Percentiles rank a stretch among this genome's conserved stretches.
Conservation (phyloP, 345 rosid species). For the Arabidopsis thaliana region TAIR10.1 NC_003071.7:14384501-14385000, state of each 20-base stretch:
- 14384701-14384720: conserved; percentile 8
- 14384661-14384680: conserved; percentile 21
- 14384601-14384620: background rate
- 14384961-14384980: conserved; percentile 32
- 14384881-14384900: conserved; percentile 30
- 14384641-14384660: conserved; percentile 19
- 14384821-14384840: background rate
- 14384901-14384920: conserved; percentile 50
- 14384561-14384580: background rate
- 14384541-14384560: background rate
- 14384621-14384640: background rate
- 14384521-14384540: background rate
- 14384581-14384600: conserved; percentile 23
- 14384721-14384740: conserved; percentile 3
- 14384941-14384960: conserved; percentile 41
- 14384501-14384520: background rate
- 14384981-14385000: conserved; percentile 33
- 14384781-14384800: conserved; percentile 10
- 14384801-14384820: conserved; percentile 7
- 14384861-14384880: conserved; percentile 37
- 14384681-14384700: background rate
- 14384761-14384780: background rate
- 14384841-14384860: conserved; percentile 7
- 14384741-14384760: background rate
- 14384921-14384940: conserved; percentile 42